Evolutionary conservation across 148 eudicot genomes (phyloP).

Genomic region (Nepenthes mirabilis): DNA sequence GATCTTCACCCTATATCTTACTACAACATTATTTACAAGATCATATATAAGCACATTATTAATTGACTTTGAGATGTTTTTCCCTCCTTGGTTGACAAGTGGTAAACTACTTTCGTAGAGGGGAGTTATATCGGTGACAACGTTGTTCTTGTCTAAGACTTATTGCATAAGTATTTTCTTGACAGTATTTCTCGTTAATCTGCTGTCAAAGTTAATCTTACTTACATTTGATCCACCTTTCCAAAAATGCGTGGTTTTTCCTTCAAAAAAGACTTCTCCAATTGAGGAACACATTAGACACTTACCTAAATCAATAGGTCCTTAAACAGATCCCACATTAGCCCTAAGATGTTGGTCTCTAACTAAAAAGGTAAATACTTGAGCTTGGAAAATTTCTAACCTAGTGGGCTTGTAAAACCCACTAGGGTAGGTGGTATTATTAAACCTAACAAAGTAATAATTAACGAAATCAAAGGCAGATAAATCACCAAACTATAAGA

Average conservation of each 20-base stretch:
- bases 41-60: too few relatives aligned
- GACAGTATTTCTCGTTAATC: too few relatives aligned
- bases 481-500: slow-evolving; percentile 7
- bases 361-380: slow-evolving; percentile 19
- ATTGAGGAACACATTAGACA: slow-evolving; percentile 1
- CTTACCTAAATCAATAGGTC: slow-evolving; percentile 3
- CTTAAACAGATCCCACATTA: slow-evolving; percentile 9
- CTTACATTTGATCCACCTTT: not conserved
- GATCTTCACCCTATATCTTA: too few relatives aligned
- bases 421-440: slow-evolving; percentile 4
- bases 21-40: too few relatives aligned
- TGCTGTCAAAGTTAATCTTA: too few relatives aligned
- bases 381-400: slow-evolving; percentile 13
- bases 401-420: slow-evolving; percentile 8
- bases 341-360: slow-evolving; percentile 14
- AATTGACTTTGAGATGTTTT: too few relatives aligned
- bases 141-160: too few relatives aligned
- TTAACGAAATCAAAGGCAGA: slow-evolving; percentile 1
- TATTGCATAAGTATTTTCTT: too few relatives aligned
- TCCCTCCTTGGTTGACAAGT: too few relatives aligned
- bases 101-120: too few relatives aligned
- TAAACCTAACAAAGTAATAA: slow-evolving; percentile 5
- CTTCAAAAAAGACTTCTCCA: slow-evolving; percentile 1
- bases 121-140: too few relatives aligned
- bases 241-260: slow-evolving; percentile 5